Evolutionary conservation across 176 grass and related monocot genomes (phyloP), one percentile per base, ranked within the genome.

Genomic region (Cocos nucifera): DNA sequence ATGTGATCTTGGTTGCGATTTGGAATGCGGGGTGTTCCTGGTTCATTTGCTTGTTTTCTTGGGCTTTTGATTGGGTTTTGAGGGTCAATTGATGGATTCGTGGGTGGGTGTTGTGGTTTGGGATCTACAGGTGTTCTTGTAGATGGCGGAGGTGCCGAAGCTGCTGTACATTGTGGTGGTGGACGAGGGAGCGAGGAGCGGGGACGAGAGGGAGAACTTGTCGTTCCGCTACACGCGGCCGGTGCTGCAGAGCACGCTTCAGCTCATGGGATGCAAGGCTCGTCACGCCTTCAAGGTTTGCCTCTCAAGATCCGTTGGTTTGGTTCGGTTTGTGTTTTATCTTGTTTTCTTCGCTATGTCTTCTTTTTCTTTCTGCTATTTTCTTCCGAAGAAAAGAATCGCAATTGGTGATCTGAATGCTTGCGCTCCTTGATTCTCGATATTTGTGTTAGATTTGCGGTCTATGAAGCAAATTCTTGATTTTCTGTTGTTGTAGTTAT

Each of bases 231-330:
- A 95, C 77, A 95, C 86, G 8, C 82, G 90, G 30, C 71, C 90
- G 44, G 80, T 95, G 67, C 74, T 95, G 19, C 90, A 89, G 71
- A 82, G 77, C 75, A 89, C 86, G 19, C 77, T 95, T 12, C 90
- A 89, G 69, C 77, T 95, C 57, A 95, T 95, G 86, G 90, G 90
- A 58, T 95, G 90, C 74, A 89, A 89, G 80, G 79, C 90, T 0
- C 83, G 90, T 21, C 86, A 95, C 54, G 86, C 90, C 7, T 89
- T 87, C 71, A 88, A 95, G 90, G 90, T 95, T 29, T 6, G 20
- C 23, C 17, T n/a, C 30, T 19, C 17, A 44, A 44, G 35, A 44
- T 44, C 35, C 35, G 35, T 9, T 44, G 35, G 35, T 44, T 44
- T 14, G 24, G 20, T 8, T 18, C 18, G 3, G n/a, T 30, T 59